Base-by-base conservation (phyloP, 2,329 filamentous ascomycete species). In the Hypoxylon sp. region DNA sequence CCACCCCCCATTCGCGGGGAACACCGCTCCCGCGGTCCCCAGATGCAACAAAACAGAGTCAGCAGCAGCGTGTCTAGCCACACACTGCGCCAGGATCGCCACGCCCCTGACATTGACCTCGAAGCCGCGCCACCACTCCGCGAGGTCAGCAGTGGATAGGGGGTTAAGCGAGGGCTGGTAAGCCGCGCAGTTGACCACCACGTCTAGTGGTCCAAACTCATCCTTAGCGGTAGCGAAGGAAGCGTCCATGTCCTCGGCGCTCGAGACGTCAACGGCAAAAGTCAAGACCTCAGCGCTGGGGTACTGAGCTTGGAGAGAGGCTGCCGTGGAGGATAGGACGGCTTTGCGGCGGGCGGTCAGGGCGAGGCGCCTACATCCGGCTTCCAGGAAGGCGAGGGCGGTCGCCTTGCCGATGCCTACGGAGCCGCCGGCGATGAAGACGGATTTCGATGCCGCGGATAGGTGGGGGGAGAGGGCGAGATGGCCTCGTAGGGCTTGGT, bases 81-180 rank as follows among this genome's bases (percentile, higher is more conserved):
- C 31, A 35, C 51, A 54, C 1, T 53, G 72, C 13, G 70, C 67
- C 3, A 72, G 56, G 3, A 55, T 56, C 29, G 70, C 70, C 1
- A 69, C 63, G 31, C 72, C 69, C 6, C 47, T 63, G 29, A 72
- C 72, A 29, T 71, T 73, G 50, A 62, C 46, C 33, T 73, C 70
- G 56, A 72, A 73, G n/a, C 62, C 67, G 26, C 26, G 44, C 68
- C 70, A 73, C 68, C 70, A 66, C 17, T 60, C 62, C 4, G 17
- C 39, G 31, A 68, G 48, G 17, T 70, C 66, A 14, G 35, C 26
- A 0, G 44, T 29, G 2, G 65, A 57, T 11, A 70, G 57, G 9
- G 71, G 57, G 17, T 59, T 62, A 5, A 69, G 56, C 10, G 47
- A 42, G 0, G 65, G 62, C 50, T 48, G 19, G 48, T 65, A 63